These are phyloP conservation scores for Tephrocybe sp. DNA, from an alignment of 768 basidiomycete genomes.

Conservation along the genomic window DNA sequence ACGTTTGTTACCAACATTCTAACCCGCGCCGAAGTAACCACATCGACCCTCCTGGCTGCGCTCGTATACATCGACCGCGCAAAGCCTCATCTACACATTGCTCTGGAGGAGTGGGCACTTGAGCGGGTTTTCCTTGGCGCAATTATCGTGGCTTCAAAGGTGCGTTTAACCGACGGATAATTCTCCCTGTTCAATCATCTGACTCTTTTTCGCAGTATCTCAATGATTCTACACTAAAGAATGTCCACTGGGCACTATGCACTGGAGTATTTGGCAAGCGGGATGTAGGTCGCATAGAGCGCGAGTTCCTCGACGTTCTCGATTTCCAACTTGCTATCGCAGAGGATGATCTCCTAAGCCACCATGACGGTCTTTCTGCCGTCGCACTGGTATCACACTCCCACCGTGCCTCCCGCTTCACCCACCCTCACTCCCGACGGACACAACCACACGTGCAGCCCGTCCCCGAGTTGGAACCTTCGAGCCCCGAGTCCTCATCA, in stretches of 20 bases:
- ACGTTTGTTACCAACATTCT: slow-evolving; percentile 69
- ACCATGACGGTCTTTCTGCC: slow-evolving; percentile 40
- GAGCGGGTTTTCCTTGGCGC: slow-evolving; percentile 91
- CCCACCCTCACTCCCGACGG: slow-evolving; percentile 14
- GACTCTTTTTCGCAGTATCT: slow-evolving; percentile 50
- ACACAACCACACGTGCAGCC: slow-evolving; percentile 1
- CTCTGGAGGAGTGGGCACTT: slow-evolving; percentile 80
- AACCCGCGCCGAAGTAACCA: slow-evolving; percentile 68
- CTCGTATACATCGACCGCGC: slow-evolving; percentile 79
- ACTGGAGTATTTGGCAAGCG: slow-evolving; percentile 80
- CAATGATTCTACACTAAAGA: slow-evolving; percentile 89
- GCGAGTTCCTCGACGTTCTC: slow-evolving; percentile 78
- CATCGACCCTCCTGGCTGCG: slow-evolving; percentile 64
- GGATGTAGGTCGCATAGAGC: slow-evolving; percentile 77
- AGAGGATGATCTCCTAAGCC: slow-evolving; percentile 60
- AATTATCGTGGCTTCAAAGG: slow-evolving; percentile 85
- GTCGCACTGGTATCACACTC: slow-evolving; percentile 21
- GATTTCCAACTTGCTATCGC: slow-evolving; percentile 69
- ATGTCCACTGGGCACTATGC: slow-evolving; percentile 87
- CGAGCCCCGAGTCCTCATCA: slow-evolving; percentile 37
- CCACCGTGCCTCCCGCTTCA: slow-evolving; percentile 21
- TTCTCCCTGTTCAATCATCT: slow-evolving; percentile 8
- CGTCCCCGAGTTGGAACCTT: slow-evolving; percentile 44
- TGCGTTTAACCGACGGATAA: slow-evolving; percentile 30
- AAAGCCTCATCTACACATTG: slow-evolving; percentile 76